These are phyloP conservation scores for Sphagnurus paluster DNA, from an alignment of 1,284 basidiomycete species.

Conservation along the genomic window DNA sequence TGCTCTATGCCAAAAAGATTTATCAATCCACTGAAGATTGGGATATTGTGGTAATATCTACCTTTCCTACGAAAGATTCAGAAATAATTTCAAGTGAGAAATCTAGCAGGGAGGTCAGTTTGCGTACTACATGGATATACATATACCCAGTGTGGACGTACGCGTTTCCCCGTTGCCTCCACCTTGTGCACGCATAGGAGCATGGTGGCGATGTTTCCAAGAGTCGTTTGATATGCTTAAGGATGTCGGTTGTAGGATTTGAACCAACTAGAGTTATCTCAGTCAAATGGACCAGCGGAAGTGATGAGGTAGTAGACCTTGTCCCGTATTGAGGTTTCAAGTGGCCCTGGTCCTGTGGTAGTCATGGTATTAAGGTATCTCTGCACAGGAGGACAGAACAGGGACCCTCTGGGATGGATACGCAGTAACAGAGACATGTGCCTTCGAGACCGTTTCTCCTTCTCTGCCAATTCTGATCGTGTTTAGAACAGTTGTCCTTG, in stretches of 20 bases:
- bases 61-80: constrained; percentile 71
- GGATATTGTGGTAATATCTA: constrained; percentile 30
- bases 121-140: not conserved
- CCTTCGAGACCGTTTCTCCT: constrained; percentile 4
- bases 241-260: constrained; percentile 54
- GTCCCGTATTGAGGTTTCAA: constrained; percentile 45
- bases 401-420: constrained; percentile 13
- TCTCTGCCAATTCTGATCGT: not conserved
- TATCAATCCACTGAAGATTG: not conserved
- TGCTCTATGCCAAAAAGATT: constrained; percentile 44
- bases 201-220: constrained; percentile 75
- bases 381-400: constrained; percentile 4
- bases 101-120: constrained; percentile 45
- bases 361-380: constrained; percentile 22
- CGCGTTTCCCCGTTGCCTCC: constrained; percentile 67
- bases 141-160: constrained; percentile 40
- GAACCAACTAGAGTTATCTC: constrained; percentile 46
- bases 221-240: constrained; percentile 74
- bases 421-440: constrained; percentile 13
- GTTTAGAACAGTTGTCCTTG: not conserved
- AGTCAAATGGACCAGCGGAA: constrained; percentile 16
- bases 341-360: constrained; percentile 32
- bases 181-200: constrained; percentile 66
- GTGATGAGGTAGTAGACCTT: constrained; percentile 44
- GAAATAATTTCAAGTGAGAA: constrained; percentile 75